phyloP scores from a whole-genome alignment of 2,329 filamentous ascomycete species.

The Pyrenochaeta sp. region DNA sequence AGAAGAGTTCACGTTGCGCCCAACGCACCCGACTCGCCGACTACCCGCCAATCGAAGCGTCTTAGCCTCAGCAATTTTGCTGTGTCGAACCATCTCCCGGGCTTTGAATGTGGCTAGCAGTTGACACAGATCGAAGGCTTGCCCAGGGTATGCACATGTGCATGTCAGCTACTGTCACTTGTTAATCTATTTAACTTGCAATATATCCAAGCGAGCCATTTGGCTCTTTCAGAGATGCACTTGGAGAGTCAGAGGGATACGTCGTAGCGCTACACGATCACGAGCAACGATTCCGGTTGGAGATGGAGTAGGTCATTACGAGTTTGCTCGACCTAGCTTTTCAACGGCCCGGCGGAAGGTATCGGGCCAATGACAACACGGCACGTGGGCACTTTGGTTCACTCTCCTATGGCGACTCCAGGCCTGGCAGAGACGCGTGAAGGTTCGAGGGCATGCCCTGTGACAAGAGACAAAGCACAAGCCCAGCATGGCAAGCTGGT shows the following conservation, averaged over 20 bases:
- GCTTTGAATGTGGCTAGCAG: background rate
- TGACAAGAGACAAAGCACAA: background rate
- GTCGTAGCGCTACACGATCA: background rate
- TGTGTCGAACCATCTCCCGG: no score
- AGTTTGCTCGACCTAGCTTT: no score
- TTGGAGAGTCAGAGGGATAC: background rate
- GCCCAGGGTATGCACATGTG: constrained; percentile 4
- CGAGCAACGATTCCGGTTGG: constrained; percentile 3
- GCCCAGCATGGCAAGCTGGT: background rate
- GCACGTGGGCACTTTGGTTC: no score
- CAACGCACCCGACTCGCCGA: no score
- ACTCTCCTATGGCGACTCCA: no score
- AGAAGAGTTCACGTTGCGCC: no score
- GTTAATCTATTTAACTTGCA: constrained; percentile 8
- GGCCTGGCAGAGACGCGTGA: no score
- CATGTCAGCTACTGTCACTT: constrained; percentile 1
- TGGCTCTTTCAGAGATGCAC: constrained; percentile 1
- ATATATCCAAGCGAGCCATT: constrained; percentile 9
- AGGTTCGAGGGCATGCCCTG: background rate
- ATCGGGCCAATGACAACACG: background rate
- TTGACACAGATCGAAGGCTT: constrained; percentile 1
- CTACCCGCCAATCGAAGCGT: no score
- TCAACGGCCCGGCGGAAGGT: no score
- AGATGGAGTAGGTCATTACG: constrained; percentile 6
- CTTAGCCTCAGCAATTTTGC: no score